Conservation (phyloP, 495 filamentous ascomycete genomes). For the Saxispiralis lemnorum region DNA sequence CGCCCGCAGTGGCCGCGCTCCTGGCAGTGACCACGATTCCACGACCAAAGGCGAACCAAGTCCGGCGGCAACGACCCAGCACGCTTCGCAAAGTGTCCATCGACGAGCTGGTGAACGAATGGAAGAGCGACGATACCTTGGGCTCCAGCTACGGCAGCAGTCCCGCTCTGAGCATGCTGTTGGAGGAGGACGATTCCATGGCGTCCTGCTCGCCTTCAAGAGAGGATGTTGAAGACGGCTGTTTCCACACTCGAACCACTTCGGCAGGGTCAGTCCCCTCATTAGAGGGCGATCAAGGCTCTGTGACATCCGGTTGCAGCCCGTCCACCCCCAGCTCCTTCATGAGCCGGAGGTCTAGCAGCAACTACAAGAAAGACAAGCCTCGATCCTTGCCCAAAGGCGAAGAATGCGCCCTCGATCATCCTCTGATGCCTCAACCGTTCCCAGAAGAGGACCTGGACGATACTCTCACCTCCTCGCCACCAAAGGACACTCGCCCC, state of each 20-base stretch:
- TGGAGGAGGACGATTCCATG: slow-evolving; percentile 19
- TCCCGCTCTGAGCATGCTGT: slow-evolving; percentile 24
- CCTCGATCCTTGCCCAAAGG: slow-evolving; percentile 16
- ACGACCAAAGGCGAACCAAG: slow-evolving; percentile 14
- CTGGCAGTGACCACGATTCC: slow-evolving; percentile 29
- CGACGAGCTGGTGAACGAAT: slow-evolving; percentile 26
- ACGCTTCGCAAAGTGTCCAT: slow-evolving; percentile 19
- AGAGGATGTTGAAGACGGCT: slow-evolving; percentile 7
- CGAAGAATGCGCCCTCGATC: slow-evolving; percentile 20
- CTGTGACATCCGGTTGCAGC: slow-evolving; percentile 13
- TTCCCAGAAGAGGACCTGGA: slow-evolving; percentile 12
- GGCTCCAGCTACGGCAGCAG: slow-evolving; percentile 10
- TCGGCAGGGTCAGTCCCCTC: slow-evolving; percentile 25
- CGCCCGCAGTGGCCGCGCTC: slow-evolving; percentile 28
- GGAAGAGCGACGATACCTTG: slow-evolving; percentile 21
- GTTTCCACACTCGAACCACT: slow-evolving; percentile 16
- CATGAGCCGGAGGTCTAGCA: slow-evolving; percentile 6
- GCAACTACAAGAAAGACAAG: slow-evolving; percentile 9
- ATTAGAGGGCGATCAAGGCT: slow-evolving; percentile 18
- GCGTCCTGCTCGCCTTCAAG: no score
- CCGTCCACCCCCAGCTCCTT: slow-evolving; percentile 16
- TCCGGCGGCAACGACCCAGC: slow-evolving; percentile 11
- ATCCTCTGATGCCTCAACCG: slow-evolving; percentile 18
- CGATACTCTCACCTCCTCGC: slow-evolving; percentile 18
- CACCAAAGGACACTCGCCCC: slow-evolving; percentile 3